Base-by-base conservation (phyloP, 208 protist genomes). In the Wallacemonas collosoma region DNA sequence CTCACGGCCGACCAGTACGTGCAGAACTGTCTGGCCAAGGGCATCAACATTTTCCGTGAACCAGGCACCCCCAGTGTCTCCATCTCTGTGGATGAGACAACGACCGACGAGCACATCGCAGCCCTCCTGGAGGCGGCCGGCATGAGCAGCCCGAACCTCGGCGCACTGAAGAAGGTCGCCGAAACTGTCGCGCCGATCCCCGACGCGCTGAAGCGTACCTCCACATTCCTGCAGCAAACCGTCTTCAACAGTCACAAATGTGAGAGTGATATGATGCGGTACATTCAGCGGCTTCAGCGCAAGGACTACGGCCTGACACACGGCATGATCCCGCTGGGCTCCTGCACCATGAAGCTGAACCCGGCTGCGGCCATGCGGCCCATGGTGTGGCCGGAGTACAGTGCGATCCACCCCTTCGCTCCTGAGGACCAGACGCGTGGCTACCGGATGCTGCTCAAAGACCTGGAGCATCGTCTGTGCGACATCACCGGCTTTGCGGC, bases 271-370 rank as follows among this genome's bases (percentile, higher is more conserved):
- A 77, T 99, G 70, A 91, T 99, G 86, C 91, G 98, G 55, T 99
- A 99, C 85, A 93, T 99, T 56, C 91, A 98, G 73, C 85, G 83
- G 1, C 86, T 99, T 15, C 86, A 98, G 81, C 75, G 81, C 61
- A 97, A 98, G 79, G 98, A 99, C 80, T 81, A 99, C 35, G 93
- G 93, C 9, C 82, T 99, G 6, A 88, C 76, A 5, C 95, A 93
- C 60, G 86, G 94, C 40, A 99, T 99, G 97, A 99, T 99, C 58
- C 98, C 98, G 8, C 88, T 99, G 3, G 98, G 98, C 17, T 98
- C 95, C 26, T 99, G 98, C 79, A 99, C 98, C 3, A 99, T 99
- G 98, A 99, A 99, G 84, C 91, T 99, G 12, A 99, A 99, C 89
- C 88, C 98, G 0, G 95, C 97, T 8, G 76, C 94, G 1, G 93